Conservation (phyloP, 2,329 filamentous ascomycete genomes). For the Hymenoscyphus fraxineus region DNA sequence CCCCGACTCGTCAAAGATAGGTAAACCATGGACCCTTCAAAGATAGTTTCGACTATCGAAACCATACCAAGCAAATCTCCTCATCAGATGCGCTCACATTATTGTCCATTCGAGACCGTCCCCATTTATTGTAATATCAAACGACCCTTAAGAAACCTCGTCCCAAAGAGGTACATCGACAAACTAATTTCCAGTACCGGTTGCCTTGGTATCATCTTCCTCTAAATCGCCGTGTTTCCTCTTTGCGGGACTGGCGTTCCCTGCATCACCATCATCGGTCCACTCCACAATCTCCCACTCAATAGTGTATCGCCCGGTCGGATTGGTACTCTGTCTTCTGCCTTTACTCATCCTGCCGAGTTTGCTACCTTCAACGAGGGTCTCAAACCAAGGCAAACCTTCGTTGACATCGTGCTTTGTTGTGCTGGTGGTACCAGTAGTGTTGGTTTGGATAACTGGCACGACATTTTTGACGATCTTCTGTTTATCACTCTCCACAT, state of each 20-base stretch:
- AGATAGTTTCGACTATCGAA: neutral
- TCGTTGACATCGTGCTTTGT: conserved; percentile 33
- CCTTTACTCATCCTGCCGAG: conserved; percentile 64
- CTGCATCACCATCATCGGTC: conserved; percentile 44
- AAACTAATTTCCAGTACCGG: neutral
- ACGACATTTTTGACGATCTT: conserved; percentile 28
- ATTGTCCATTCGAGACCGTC: neutral
- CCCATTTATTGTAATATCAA: neutral
- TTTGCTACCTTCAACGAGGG: conserved; percentile 70
- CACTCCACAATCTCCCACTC: conserved; percentile 86
- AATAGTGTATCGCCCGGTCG: conserved; percentile 62
- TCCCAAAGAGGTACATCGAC: neutral
- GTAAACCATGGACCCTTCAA: neutral
- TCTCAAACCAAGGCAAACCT: conserved; percentile 82
- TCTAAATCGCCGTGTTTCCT: conserved; percentile 46
- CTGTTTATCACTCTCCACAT: conserved; percentile 33
- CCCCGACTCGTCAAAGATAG: neutral
- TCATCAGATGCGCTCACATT: neutral
- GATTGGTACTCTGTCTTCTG: conserved; percentile 50
- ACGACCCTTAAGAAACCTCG: neutral
- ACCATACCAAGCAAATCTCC: neutral
- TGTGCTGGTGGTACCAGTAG: neutral
- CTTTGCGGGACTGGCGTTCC: conserved; percentile 43
- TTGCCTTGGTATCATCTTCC: conserved; percentile 17
- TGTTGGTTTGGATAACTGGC: conserved; percentile 2